Conservation (phyloP, 805 yeast genomes). For the Teunomyces atbi region DNA sequence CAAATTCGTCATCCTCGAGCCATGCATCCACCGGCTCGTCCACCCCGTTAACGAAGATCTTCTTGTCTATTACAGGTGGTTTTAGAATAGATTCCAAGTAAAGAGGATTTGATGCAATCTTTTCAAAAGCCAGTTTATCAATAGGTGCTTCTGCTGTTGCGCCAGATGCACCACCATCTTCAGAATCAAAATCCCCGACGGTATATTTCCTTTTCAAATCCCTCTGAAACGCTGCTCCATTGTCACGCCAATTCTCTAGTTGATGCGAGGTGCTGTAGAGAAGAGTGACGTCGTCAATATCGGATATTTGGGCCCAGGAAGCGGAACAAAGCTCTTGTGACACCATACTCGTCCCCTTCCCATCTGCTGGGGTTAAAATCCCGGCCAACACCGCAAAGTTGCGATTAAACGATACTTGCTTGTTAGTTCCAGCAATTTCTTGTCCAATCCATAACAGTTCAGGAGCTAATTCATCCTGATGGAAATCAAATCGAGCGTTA, state of each 20-base stretch:
- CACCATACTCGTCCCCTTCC: conserved; percentile 12
- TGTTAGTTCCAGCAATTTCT: conserved; percentile 25
- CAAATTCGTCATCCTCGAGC: conserved; percentile 16
- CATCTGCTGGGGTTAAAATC: conserved; percentile 26
- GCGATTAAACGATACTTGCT: conserved; percentile 22
- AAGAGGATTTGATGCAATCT: conserved; percentile 21
- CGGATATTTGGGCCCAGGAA: conserved; percentile 36
- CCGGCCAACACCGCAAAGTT: conserved; percentile 30
- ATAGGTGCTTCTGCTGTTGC: conserved; percentile 5
- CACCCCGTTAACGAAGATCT: conserved; percentile 13
- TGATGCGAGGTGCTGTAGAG: conserved; percentile 35
- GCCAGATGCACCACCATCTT: conserved; percentile 4
- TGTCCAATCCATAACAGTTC: conserved; percentile 37
- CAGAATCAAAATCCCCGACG: not conserved
- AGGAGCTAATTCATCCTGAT: conserved; percentile 11
- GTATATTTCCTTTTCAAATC: conserved; percentile 16
- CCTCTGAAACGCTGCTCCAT: conserved; percentile 11
- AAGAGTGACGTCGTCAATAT: conserved; percentile 20
- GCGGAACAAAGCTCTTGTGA: conserved; percentile 36
- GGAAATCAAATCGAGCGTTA: conserved; percentile 17
- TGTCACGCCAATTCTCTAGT: conserved; percentile 27
- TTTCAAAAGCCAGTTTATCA: not conserved
- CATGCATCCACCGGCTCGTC: conserved; percentile 30
- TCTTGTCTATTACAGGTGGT: conserved; percentile 22
- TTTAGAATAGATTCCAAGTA: conserved; percentile 20